These are phyloP conservation scores for Lachnellula hyalina DNA, from an alignment of 2,329 filamentous ascomycete genomes.

Conservation along the genomic window DNA sequence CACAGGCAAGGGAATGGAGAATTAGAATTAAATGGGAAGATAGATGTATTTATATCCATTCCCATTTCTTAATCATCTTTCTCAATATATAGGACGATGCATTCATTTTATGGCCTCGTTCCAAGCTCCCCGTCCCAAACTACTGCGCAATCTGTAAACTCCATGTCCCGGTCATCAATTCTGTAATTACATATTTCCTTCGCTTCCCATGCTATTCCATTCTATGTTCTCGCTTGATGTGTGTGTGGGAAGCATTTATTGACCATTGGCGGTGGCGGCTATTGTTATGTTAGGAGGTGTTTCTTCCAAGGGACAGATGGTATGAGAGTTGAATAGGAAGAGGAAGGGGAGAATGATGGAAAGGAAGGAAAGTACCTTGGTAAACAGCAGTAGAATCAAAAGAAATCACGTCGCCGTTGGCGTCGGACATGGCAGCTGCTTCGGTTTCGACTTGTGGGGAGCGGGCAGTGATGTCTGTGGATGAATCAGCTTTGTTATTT, in stretches of 20 bases:
- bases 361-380: constrained; percentile 11
- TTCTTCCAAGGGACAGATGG: neutral
- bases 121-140: neutral
- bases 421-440: constrained; percentile 23
- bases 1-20: too few relatives aligned
- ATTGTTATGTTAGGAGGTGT: neutral
- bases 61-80: neutral
- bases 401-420: constrained; percentile 20
- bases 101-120: too few relatives aligned
- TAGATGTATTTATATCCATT: neutral
- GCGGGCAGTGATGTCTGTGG: constrained; percentile 11
- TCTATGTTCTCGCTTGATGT: neutral
- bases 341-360: neutral
- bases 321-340: neutral
- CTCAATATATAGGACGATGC: neutral
- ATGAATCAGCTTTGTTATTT: neutral
- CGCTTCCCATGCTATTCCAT: neutral
- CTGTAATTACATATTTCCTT: neutral
- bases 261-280: neutral
- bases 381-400: constrained; percentile 23
- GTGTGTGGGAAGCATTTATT: neutral
- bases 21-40: neutral
- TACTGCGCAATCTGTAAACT: constrained; percentile 11
- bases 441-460: constrained; percentile 13
- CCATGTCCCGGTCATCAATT: constrained; percentile 1